phyloP scores from a whole-genome alignment of 139 green algal genomes.

The Marvania coccoides region DNA sequence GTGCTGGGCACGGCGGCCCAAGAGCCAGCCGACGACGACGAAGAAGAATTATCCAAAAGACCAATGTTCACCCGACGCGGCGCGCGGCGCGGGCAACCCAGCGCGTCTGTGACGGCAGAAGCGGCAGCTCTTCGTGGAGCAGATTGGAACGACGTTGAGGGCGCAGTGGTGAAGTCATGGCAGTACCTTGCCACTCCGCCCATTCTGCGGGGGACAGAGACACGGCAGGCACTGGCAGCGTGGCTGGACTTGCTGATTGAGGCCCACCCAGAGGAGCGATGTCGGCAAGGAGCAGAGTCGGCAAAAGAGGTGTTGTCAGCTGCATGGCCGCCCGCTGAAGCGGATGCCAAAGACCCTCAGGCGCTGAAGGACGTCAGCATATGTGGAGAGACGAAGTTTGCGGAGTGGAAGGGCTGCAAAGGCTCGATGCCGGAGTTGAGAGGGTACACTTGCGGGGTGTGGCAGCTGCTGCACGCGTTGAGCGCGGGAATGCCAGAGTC shows the following conservation, averaged over 20 bases:
- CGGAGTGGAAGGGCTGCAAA: constrained; percentile 39
- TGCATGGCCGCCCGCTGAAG: constrained; percentile 17
- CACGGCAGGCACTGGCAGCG: constrained; percentile 33
- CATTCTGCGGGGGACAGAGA: constrained; percentile 28
- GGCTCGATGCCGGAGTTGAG: constrained; percentile 33
- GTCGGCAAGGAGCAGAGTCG: constrained; percentile 5
- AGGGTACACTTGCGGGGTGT: constrained; percentile 72
- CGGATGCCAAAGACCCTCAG: not conserved
- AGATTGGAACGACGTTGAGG: constrained; percentile 43
- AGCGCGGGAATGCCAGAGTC: constrained; percentile 24
- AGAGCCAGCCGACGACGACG: not conserved
- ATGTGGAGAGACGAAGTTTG: constrained; percentile 23
- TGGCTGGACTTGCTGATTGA: constrained; percentile 35
- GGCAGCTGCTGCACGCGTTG: constrained; percentile 62
- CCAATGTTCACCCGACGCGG: not conserved
- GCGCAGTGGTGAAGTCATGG: constrained; percentile 36
- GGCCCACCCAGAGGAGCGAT: constrained; percentile 33
- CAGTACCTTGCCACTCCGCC: constrained; percentile 25
- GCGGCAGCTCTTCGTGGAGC: not conserved
- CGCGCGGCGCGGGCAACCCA: not conserved
- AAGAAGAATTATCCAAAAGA: not conserved
- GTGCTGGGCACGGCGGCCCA: not conserved
- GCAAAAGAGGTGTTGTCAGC: not conserved
- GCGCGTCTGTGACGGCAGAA: not conserved
- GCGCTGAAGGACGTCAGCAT: constrained; percentile 15